A percentile compares a stretch with the other conserved stretches of the same genome.
Evolutionary conservation across 257 asterid species (phyloP).

Genomic region (Thymus mandschuricus): DNA sequence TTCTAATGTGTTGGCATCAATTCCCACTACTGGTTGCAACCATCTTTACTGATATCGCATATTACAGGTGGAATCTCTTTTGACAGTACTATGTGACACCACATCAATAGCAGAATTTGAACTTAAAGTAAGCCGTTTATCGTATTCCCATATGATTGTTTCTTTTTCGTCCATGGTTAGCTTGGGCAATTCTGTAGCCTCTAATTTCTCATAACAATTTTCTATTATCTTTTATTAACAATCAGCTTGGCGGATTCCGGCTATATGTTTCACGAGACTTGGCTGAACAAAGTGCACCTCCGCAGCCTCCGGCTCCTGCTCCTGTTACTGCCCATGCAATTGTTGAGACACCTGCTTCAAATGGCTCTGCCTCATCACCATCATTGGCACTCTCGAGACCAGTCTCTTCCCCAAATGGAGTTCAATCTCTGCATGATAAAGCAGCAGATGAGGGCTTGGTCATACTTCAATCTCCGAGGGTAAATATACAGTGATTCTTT

Average conservation of each 20-base stretch:
- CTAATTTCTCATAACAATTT: constrained; percentile 16
- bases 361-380: constrained; percentile 70
- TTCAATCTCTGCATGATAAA: constrained; percentile 51
- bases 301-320: constrained; percentile 54
- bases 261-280: constrained; percentile 63
- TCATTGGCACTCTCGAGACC: constrained; percentile 63
- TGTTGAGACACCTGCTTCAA: constrained; percentile 51
- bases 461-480: constrained; percentile 82
- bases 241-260: constrained; percentile 73
- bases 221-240: constrained; percentile 7
- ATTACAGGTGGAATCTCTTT: constrained; percentile 81
- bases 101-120: constrained; percentile 86
- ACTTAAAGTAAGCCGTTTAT: constrained; percentile 61
- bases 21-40: constrained; percentile 3
- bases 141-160: constrained; percentile 12
- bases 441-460: constrained; percentile 79
- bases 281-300: constrained; percentile 47
- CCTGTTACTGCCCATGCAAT: constrained; percentile 45
- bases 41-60: constrained; percentile 31
- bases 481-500: constrained; percentile 33
- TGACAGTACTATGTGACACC: constrained; percentile 70
- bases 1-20: constrained; percentile 2
- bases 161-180: neutral
- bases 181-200: constrained; percentile 44
- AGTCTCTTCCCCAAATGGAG: constrained; percentile 45